Evolutionary conservation across 1,284 basidiomycete species (phyloP), one percentile per base, ranked within the genome.

Genomic region (Mycena sp.): DNA sequence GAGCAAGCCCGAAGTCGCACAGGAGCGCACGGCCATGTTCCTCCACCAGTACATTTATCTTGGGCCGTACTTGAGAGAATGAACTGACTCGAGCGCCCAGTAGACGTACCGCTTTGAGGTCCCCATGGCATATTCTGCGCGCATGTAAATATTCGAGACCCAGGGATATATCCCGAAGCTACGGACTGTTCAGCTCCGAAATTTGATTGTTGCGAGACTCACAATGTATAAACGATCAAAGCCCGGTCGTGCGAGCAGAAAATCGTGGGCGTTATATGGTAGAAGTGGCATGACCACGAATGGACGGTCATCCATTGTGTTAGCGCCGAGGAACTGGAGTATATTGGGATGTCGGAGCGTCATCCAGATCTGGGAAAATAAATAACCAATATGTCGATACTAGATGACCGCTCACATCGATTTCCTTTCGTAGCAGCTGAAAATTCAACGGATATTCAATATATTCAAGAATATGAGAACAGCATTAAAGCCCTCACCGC

Each of bases 241-340:
- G 17, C 29, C 49, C 28, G 59, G 59, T 11, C 52, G 59, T 12
- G 2, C n/a, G 3, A n/a, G 14, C n/a, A 66, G 46, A 32, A 58
- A 66, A n/a, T 55, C 29, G n/a, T 50, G 55, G 2, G 53, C 53
- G 41, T 63, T 66, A 17, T 62, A 44, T 26, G 51, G 50, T 5
- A 66, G 1, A 21, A 43, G 32, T 2, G 64, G 61, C 64, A 66
- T 66, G n/a, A 66, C 56, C 17, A 66, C 41, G 35, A 66, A 66
- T 23, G 64, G 64, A 10, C 12, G 48, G 7, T 66, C 64, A 40
- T 66, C 64, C 23, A 66, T 26, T n/a, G 61, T 58, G 44, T 66
- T 66, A 0, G 64, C 64, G 14, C 64, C 64, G 7, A 66, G 44
- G 38, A 66, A 66, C 44, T 66, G 63, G 2, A 64, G 23, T 11